Evolutionary conservation across 352 stramenopile species (phyloP).

Genomic region (Globisporangium nagaii): DNA sequence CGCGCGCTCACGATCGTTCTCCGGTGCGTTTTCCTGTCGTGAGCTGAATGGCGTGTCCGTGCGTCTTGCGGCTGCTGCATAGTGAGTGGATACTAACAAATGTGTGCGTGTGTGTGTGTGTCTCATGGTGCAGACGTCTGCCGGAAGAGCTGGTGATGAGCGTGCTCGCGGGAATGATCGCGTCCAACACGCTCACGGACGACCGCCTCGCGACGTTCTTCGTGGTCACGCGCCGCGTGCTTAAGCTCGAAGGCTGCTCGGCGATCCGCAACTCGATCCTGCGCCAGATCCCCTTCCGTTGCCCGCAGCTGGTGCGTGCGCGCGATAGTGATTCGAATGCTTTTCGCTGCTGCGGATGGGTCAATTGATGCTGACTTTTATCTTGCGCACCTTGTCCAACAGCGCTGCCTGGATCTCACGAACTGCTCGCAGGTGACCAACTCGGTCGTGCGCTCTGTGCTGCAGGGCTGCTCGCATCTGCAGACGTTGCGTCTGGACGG

Average conservation of each 20-base stretch:
- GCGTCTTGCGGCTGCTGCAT: too few relatives aligned
- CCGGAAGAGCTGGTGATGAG: conserved; percentile 80
- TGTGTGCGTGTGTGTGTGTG: background rate
- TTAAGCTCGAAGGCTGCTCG: conserved; percentile 65
- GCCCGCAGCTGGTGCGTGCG: conserved; percentile 62
- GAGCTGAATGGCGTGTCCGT: too few relatives aligned
- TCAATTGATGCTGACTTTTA: background rate
- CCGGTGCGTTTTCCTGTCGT: conserved; percentile 32
- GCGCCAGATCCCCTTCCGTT: conserved; percentile 81
- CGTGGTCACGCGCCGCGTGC: conserved; percentile 62
- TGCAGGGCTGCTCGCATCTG: conserved; percentile 71
- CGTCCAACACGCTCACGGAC: conserved; percentile 70
- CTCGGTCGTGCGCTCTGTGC: conserved; percentile 69
- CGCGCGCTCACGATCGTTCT: conserved; percentile 52
- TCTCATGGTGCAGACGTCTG: conserved; percentile 45
- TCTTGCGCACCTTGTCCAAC: background rate
- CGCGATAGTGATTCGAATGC: background rate
- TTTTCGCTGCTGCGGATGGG: background rate
- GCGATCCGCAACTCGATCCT: conserved; percentile 84
- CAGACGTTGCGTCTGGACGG: conserved; percentile 80
- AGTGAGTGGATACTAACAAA: too few relatives aligned
- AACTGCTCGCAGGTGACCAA: conserved; percentile 87
- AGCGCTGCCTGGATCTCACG: conserved; percentile 80
- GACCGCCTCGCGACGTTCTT: conserved; percentile 82
- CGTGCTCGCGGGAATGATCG: conserved; percentile 66